Evolutionary conservation across 1,284 basidiomycete genomes (phyloP).

Genomic region (Salmacisia buchloeana): DNA sequence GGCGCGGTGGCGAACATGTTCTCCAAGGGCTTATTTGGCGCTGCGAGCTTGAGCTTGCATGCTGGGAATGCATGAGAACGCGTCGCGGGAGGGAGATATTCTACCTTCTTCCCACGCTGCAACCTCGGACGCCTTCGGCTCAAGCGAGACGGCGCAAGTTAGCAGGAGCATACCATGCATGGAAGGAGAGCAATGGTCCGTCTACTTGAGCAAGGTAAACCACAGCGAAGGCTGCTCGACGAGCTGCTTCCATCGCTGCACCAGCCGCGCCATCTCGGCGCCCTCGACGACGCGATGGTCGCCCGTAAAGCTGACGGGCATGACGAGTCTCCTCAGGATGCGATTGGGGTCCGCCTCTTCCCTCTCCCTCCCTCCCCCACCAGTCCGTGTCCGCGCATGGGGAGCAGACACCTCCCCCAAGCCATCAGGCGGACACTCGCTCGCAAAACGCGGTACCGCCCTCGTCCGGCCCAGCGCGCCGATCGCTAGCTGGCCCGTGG

Average conservation of each 20-base stretch:
- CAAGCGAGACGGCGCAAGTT: no score
- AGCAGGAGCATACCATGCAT: no score
- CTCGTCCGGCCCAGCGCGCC: constrained; percentile 66
- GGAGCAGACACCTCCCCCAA: background rate
- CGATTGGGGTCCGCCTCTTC: constrained; percentile 15
- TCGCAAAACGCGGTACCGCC: constrained; percentile 27
- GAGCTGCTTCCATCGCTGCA: constrained; percentile 78
- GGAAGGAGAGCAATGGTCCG: no score
- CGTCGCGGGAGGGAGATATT: no score
- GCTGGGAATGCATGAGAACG: no score
- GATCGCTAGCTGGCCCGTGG: constrained; percentile 82
- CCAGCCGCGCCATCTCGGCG: constrained; percentile 82
- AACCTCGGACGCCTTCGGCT: no score
- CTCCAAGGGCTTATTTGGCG: constrained; percentile 21
- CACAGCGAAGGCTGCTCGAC: constrained; percentile 73
- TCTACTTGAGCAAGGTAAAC: constrained; percentile 57
- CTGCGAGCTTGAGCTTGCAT: no score
- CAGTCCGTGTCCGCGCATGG: background rate
- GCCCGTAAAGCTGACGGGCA: constrained; percentile 54
- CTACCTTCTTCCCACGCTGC: no score
- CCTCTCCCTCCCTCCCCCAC: background rate
- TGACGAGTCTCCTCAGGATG: constrained; percentile 24
- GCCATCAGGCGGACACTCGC: constrained; percentile 20
- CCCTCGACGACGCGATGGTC: constrained; percentile 90
- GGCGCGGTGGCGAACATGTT: constrained; percentile 21